These are phyloP conservation scores for Talaromyces piceae DNA, from an alignment of 2,329 filamentous ascomycete species.

Conservation along the genomic window DNA sequence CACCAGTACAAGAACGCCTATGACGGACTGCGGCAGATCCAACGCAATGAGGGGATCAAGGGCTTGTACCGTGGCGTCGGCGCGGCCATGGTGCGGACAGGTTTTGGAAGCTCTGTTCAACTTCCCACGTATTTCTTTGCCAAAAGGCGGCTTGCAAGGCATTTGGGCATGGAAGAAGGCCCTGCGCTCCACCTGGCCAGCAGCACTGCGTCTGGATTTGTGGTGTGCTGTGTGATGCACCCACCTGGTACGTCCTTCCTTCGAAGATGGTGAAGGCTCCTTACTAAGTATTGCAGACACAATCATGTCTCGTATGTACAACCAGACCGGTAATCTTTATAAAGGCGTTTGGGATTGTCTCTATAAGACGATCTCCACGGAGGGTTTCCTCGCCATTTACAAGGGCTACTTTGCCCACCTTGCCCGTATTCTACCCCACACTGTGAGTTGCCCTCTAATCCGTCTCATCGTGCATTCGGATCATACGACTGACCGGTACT, in stretches of 20 bases:
- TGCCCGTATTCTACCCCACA: conserved; percentile 89
- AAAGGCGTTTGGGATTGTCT: conserved; percentile 86
- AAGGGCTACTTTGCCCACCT: conserved; percentile 96
- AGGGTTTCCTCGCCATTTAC: conserved; percentile 88
- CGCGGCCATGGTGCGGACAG: conserved; percentile 91
- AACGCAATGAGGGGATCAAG: conserved; percentile 63
- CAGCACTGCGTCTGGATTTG: conserved; percentile 84
- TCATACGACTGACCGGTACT: conserved; percentile 16
- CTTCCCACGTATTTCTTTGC: conserved; percentile 97
- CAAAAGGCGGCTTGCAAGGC: conserved; percentile 73
- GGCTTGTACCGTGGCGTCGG: conserved; percentile 86
- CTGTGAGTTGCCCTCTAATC: conserved; percentile 40
- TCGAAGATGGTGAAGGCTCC: background rate
- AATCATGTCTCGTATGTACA: conserved; percentile 98
- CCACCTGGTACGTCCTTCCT: conserved; percentile 61
- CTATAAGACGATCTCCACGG: conserved; percentile 80
- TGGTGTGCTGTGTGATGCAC: conserved; percentile 97
- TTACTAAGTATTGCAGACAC: conserved; percentile 54
- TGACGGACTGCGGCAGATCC: conserved; percentile 78
- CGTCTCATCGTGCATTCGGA: background rate
- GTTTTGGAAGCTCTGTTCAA: conserved; percentile 92
- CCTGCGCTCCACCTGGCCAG: conserved; percentile 81
- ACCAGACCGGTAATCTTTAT: conserved; percentile 98
- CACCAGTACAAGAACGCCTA: conserved; percentile 80
- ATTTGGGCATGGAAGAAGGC: conserved; percentile 84